Evolutionary conservation across 1,284 basidiomycete genomes (phyloP), one percentile per base, ranked within the genome.

Genomic region (Pisolithus thermaeus): DNA sequence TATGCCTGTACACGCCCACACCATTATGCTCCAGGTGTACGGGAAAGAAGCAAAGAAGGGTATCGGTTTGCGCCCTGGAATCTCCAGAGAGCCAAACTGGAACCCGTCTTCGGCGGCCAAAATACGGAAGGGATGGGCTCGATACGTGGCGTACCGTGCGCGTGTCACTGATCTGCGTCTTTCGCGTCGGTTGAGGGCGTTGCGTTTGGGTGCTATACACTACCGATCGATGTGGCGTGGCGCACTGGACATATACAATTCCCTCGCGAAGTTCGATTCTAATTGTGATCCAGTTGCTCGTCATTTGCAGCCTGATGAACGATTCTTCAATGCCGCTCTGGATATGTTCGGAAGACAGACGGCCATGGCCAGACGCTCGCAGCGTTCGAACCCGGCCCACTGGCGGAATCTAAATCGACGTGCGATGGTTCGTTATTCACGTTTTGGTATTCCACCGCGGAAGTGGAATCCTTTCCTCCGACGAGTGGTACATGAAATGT

Each of bases 301-400:
- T 37, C 56, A 71, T 9, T 79, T 81, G 3, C 56, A 56, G 8
- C 79, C 81, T 0, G 87, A 90, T 58, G 76, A 73, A 9, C 73
- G 77, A 36, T 87, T 88, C 63, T 87, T 81, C 70, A 87, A 87
- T 52, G 79, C 80, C 3, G 73, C 81, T 4, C 63, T 89, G 16
- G 65, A 70, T 14, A 68, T 81, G 22, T 78, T 81, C 58, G 64
- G 61, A 3, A 65, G 69, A 3, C 64, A 63, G n/a, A 59, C 64
- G 6, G 51, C 58, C 40, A 71, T 66, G 61, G 50, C 54, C 16
- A 58, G 59, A 14, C 65, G 70, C 4, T 46, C 56, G 1, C n/a
- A 49, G 3, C 58, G 56, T 23, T 55, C 58, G 1, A 51, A 52
- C 3, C 65, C 60, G 2, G 48, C 66, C 1, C 60, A 58, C 48